These are phyloP conservation scores for Aspergillus sp. DNA, from an alignment of 2,329 filamentous ascomycete species.

Conservation along the genomic window DNA sequence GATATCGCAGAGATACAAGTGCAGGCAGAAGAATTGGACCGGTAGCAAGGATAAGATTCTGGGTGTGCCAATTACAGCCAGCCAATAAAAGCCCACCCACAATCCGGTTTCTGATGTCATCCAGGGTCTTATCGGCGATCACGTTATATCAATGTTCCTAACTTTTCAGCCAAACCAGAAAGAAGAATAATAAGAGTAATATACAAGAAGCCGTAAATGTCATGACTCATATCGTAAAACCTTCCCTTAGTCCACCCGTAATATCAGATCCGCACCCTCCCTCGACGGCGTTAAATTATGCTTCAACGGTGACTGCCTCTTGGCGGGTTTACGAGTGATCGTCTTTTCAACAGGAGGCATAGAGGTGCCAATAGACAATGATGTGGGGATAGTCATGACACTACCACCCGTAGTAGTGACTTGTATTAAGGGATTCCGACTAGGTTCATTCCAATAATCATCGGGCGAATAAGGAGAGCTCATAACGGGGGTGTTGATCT, in stretches of 20 bases:
- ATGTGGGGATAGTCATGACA: not conserved
- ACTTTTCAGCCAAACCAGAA: no score
- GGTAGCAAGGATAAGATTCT: no score
- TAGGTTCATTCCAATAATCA: conserved; percentile 22
- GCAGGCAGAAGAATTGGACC: no score
- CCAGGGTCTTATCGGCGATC: no score
- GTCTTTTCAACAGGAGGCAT: conserved; percentile 4
- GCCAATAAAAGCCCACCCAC: no score
- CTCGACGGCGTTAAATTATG: conserved; percentile 26
- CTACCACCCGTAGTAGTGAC: not conserved
- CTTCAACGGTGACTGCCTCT: conserved; percentile 16
- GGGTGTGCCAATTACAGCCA: no score
- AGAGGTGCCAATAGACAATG: conserved; percentile 1
- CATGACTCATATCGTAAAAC: no score
- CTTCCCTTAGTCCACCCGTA: conserved; percentile 22
- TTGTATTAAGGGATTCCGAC: conserved; percentile 1
- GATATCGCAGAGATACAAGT: no score
- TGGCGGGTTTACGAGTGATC: conserved; percentile 13
- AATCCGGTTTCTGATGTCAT: no score
- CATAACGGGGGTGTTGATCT: conserved; percentile 11
- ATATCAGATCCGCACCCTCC: conserved; percentile 24
- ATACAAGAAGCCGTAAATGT: no score
- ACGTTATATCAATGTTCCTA: no score
- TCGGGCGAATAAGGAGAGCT: conserved; percentile 23
- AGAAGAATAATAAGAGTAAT: no score